Evolutionary conservation across 257 asterid genomes (phyloP).

Genomic region (Perilla frutescens): DNA sequence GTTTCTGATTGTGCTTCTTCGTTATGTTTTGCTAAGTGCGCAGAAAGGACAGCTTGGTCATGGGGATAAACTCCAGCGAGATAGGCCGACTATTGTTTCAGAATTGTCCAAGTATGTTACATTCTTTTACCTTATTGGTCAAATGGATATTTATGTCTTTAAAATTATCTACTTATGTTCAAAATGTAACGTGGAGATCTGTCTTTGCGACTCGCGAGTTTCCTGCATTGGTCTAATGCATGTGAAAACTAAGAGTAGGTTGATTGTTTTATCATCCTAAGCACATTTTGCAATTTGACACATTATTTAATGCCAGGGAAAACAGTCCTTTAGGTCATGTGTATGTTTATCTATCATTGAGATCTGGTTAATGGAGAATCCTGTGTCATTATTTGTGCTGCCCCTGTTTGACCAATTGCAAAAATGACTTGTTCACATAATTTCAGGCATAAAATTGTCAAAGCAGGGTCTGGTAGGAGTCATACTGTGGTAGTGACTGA

Average conservation of each 20-base stretch:
- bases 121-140: slow-evolving; percentile 17
- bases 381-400: neutral
- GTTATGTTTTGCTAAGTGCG: slow-evolving; percentile 20
- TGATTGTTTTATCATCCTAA: neutral
- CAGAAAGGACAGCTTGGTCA: slow-evolving; percentile 99
- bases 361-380: neutral
- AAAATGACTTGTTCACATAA: neutral
- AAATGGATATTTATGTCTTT: neutral
- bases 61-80: slow-evolving; percentile 85
- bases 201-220: neutral
- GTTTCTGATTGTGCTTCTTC: slow-evolving; percentile 20
- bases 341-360: neutral
- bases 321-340: neutral
- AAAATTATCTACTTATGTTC: neutral
- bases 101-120: slow-evolving; percentile 70
- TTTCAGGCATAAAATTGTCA: slow-evolving; percentile 70
- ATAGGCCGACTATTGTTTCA: slow-evolving; percentile 86
- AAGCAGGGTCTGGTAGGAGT: slow-evolving; percentile 83
- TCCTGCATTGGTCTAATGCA: neutral
- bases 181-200: neutral
- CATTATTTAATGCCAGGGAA: neutral
- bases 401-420: neutral
- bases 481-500: slow-evolving; percentile 91
- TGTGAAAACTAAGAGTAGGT: neutral
- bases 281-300: neutral